These are phyloP conservation scores for Coniella lustricola DNA, from an alignment of 2,329 filamentous ascomycete species.

Conservation along the genomic window DNA sequence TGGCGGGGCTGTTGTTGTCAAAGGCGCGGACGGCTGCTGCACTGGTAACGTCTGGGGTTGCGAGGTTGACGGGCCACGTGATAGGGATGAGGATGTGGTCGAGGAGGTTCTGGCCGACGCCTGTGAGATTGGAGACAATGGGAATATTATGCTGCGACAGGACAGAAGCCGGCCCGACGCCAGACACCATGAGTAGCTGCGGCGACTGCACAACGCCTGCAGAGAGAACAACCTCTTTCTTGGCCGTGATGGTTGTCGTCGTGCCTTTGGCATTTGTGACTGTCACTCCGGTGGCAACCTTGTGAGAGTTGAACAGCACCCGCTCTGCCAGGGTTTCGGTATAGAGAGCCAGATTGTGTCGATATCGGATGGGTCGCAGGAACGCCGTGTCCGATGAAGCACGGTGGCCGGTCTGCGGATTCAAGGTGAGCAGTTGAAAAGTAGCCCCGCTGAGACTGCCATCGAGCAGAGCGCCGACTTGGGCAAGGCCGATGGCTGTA, in stretches of 20 bases:
- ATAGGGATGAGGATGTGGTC: neutral
- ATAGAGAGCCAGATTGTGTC: constrained; percentile 1
- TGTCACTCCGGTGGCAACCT: constrained; percentile 2
- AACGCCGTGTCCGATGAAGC: neutral
- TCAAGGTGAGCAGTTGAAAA: neutral
- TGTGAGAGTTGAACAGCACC: constrained; percentile 2
- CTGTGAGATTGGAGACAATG: constrained; percentile 19
- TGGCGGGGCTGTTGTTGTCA: neutral
- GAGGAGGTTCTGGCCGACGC: constrained; percentile 17
- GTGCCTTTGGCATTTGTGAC: neutral
- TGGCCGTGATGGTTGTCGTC: neutral
- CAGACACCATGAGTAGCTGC: constrained; percentile 26
- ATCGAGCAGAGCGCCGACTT: neutral
- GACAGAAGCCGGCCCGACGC: neutral
- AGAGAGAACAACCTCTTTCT: constrained; percentile 34
- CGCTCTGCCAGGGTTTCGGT: constrained; percentile 3
- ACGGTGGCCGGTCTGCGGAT: neutral
- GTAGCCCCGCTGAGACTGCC: constrained; percentile 1
- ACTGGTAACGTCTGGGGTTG: neutral
- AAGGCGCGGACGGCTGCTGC: neutral
- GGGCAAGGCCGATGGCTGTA: constrained; percentile 1
- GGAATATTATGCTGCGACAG: constrained; percentile 21
- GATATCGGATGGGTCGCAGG: neutral
- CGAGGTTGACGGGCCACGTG: neutral
- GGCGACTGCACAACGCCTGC: constrained; percentile 35